Conservation (phyloP, 1,284 basidiomycete species). For the Ceratobasidium sp. region DNA sequence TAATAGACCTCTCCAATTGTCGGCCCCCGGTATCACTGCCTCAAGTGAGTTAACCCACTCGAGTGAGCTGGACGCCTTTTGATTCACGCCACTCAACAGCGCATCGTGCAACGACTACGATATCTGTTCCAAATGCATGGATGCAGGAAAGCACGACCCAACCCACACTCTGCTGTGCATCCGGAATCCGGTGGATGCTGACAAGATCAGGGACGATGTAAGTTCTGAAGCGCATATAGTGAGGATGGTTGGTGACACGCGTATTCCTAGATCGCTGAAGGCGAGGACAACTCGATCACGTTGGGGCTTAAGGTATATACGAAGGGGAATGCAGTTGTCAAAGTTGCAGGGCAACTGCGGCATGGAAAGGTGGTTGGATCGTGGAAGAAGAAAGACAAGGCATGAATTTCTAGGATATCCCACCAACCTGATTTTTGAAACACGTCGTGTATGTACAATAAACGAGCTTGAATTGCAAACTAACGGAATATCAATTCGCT, state of each 20-base stretch:
- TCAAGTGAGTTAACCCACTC: slow-evolving; percentile 17
- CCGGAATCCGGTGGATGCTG: slow-evolving; percentile 36
- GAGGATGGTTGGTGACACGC: not conserved
- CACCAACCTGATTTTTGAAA: no score
- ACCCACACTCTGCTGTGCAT: slow-evolving; percentile 43
- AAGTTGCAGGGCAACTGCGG: slow-evolving; percentile 39
- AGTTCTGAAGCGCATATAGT: not conserved
- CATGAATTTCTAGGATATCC: no score
- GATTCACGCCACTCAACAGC: not conserved
- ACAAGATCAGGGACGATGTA: slow-evolving; percentile 8
- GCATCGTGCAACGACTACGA: slow-evolving; percentile 43
- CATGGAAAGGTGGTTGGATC: slow-evolving; percentile 8
- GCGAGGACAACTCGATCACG: slow-evolving; percentile 40
- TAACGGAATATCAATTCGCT: no score
- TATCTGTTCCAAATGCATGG: slow-evolving; percentile 46
- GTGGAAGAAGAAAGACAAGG: slow-evolving; percentile 7
- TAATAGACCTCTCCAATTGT: slow-evolving; percentile 32
- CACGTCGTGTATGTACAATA: no score
- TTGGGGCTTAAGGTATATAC: slow-evolving; percentile 49
- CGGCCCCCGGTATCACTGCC: slow-evolving; percentile 47
- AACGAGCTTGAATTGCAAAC: no score
- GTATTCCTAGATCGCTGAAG: slow-evolving; percentile 8
- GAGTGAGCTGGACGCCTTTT: not conserved
- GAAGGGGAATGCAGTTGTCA: slow-evolving; percentile 21
- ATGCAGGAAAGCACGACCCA: slow-evolving; percentile 36